These are phyloP conservation scores for Helianthus annuus DNA, from an alignment of 129 eudicot genomes.

Conservation along the genomic window DNA sequence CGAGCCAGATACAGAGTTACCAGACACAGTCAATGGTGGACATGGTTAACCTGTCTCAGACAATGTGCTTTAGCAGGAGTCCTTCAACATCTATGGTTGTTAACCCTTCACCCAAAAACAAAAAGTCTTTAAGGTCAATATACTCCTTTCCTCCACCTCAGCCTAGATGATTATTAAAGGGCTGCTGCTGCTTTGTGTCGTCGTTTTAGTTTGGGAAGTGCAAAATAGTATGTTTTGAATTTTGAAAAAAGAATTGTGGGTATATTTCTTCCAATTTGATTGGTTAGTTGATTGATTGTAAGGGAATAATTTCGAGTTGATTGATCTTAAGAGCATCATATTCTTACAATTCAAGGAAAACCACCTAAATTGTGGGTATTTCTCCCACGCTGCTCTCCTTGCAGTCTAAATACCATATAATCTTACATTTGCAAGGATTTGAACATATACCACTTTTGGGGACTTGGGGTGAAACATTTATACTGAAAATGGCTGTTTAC, in stretches of 20 bases:
- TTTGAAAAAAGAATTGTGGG: slow-evolving; percentile 12
- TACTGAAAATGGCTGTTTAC: no score
- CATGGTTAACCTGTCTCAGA: slow-evolving; percentile 79
- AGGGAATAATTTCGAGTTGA: background rate
- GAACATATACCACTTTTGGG: no score
- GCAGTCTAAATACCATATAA: no score
- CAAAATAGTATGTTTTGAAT: background rate
- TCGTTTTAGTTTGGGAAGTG: slow-evolving; percentile 6
- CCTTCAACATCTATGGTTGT: slow-evolving; percentile 57
- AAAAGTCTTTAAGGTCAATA: slow-evolving; percentile 42
- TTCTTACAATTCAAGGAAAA: background rate
- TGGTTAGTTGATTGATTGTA: slow-evolving; percentile 5
- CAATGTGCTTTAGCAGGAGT: slow-evolving; percentile 52
- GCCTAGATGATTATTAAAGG: slow-evolving; percentile 42
- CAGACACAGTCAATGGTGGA: slow-evolving; percentile 82
- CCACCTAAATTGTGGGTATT: no score
- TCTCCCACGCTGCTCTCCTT: no score
- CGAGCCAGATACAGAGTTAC: slow-evolving; percentile 53
- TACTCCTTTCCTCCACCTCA: slow-evolving; percentile 60
- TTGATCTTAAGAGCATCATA: slow-evolving; percentile 9
- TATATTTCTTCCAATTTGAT: slow-evolving; percentile 26
- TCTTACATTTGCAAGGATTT: no score
- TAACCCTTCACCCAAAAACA: slow-evolving; percentile 37
- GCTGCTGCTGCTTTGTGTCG: background rate
- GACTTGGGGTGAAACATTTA: no score